Conservation (phyloP, 2,329 filamentous ascomycete species). For the Fusarium siculi region DNA sequence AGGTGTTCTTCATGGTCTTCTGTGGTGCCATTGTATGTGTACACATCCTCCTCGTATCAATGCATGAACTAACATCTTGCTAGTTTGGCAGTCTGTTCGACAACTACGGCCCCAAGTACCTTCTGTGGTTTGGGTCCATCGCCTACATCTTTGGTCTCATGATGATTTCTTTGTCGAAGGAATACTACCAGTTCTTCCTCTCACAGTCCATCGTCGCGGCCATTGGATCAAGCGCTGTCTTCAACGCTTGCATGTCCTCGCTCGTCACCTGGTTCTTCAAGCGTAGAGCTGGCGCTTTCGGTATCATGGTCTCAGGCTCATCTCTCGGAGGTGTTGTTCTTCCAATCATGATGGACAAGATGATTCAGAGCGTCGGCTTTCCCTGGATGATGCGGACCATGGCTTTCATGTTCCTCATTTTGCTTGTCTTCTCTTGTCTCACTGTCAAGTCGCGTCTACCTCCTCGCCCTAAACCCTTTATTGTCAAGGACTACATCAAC, state of each 20-base stretch:
- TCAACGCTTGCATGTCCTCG: constrained; percentile 55
- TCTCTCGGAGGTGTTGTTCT: constrained; percentile 67
- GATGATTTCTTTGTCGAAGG: constrained; percentile 66
- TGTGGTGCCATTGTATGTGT: constrained; percentile 59
- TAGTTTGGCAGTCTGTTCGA: constrained; percentile 71
- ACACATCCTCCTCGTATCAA: constrained; percentile 19
- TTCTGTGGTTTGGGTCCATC: constrained; percentile 65
- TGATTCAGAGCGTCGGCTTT: constrained; percentile 60
- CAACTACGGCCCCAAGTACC: constrained; percentile 68
- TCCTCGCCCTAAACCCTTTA: constrained; percentile 58
- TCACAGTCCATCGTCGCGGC: constrained; percentile 54
- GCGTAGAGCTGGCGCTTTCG: constrained; percentile 63
- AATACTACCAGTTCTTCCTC: constrained; percentile 59
- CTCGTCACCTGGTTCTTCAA: constrained; percentile 64
- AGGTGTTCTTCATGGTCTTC: constrained; percentile 61
- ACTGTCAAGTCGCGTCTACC: constrained; percentile 54
- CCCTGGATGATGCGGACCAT: constrained; percentile 61
- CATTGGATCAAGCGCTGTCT: constrained; percentile 56
- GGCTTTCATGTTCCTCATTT: constrained; percentile 57
- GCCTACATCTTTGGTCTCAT: constrained; percentile 72
- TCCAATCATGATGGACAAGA: constrained; percentile 68
- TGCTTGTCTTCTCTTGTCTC: constrained; percentile 48
- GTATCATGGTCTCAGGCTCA: constrained; percentile 64
- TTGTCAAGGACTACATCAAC: constrained; percentile 57
- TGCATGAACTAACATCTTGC: neutral